Base-by-base conservation (phyloP, 768 basidiomycete genomes). In the Calocybe indica region DNA sequence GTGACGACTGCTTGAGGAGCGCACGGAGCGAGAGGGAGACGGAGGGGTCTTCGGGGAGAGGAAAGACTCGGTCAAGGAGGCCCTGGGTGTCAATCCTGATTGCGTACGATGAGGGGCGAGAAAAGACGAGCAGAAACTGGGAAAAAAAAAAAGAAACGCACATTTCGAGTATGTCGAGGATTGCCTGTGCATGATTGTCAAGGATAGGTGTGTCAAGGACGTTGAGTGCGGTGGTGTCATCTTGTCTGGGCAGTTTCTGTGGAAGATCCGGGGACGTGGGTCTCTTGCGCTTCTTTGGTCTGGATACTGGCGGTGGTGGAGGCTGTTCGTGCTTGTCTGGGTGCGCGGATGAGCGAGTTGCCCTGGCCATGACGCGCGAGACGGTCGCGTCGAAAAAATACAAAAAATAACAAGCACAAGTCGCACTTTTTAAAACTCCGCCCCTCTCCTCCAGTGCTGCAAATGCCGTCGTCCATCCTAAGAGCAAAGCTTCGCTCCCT, bases 31-130 rank as follows among this genome's bases (percentile, higher is more conserved):
- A 68, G 12, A 71, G 64, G 1, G 76, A 68, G n/a, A 68, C 61
- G 35, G 67, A 61, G 37, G 68, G 64, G 53, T 69, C 62, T 45
- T 68, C 60, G 14, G 70, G 68, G 15, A 82, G 67, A 34, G 82
- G 79, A 59, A 86, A 85, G 52, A 87, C 83, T 55, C 88, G 83
- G 71, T 91, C 88, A 7, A 92, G 79, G 5, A 92, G 70, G 40
- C 82, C 85, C 54, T 88, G 87, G 0, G 74, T 74, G 62, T 92
- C 89, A 51, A 80, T 67, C 55, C 85, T 87, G 59, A 14, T 38
- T 40, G 51, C 5, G 34, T 38, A 55, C 53, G 45, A 54, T 22
- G 22, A 22, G 22, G 22, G 2, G 22, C 22, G 22, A 22, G 22
- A 22, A 22, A 22, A 22, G 22, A 22, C 4, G 55, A 14, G 38